These are phyloP conservation scores for Crithidia acanthocephali DNA, from an alignment of 208 protist genomes.

Conservation along the genomic window DNA sequence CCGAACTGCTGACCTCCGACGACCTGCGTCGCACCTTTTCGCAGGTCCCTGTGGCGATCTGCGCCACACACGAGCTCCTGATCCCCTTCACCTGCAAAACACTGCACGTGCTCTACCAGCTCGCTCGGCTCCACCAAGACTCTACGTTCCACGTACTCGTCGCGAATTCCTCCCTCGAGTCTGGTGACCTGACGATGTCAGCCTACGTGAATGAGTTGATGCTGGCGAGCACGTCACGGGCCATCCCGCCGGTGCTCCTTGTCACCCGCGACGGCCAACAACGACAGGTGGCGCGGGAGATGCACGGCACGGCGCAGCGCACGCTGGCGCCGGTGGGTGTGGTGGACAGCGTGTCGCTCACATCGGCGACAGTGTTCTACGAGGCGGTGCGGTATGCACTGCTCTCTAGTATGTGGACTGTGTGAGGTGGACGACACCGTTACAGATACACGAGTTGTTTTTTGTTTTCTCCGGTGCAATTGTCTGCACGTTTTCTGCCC, in stretches of 20 bases:
- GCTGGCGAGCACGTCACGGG: conserved; percentile 15
- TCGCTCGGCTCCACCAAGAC: conserved; percentile 54
- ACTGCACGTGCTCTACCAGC: conserved; percentile 68
- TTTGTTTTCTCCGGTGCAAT: too few species aligned
- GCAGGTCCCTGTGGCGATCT: conserved; percentile 52
- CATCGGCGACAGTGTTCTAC: conserved; percentile 17
- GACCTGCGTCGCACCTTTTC: conserved; percentile 45
- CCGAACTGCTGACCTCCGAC: conserved; percentile 44
- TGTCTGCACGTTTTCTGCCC: too few species aligned
- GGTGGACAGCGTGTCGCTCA: not conserved
- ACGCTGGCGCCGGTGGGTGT: conserved; percentile 11
- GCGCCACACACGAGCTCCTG: conserved; percentile 77
- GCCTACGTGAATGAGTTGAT: conserved; percentile 51
- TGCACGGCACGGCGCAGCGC: conserved; percentile 38
- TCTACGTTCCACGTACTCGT: conserved; percentile 80
- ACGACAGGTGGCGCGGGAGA: conserved; percentile 45
- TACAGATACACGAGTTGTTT: not conserved
- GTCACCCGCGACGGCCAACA: conserved; percentile 74
- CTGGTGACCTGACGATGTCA: conserved; percentile 66
- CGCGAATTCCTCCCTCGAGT: conserved; percentile 61
- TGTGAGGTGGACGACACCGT: conserved; percentile 3
- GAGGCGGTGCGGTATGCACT: conserved; percentile 36
- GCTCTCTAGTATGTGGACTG: conserved; percentile 1
- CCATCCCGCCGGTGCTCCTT: conserved; percentile 60
- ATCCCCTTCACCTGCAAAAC: conserved; percentile 63